phyloP scores from a whole-genome alignment of 768 basidiomycete species.

The Serendipita sp. region DNA sequence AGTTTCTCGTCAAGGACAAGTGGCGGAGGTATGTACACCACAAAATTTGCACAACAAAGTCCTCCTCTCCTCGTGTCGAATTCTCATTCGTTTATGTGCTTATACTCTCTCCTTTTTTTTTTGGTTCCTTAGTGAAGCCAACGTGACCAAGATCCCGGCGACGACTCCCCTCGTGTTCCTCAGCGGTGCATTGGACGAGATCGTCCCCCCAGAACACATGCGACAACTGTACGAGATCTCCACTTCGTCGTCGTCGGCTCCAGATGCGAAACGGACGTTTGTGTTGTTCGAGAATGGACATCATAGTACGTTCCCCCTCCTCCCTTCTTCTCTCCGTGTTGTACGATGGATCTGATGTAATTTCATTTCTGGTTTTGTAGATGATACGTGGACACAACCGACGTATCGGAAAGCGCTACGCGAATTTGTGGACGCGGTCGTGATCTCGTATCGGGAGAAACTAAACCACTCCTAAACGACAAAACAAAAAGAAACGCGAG shows the following conservation, averaged over 20 bases:
- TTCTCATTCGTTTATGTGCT: too few relatives aligned
- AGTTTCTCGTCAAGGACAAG: slow-evolving; percentile 17
- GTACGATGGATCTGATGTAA: too few relatives aligned
- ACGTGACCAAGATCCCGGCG: slow-evolving; percentile 20
- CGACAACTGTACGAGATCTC: slow-evolving; percentile 14
- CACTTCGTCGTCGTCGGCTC: slow-evolving; percentile 9
- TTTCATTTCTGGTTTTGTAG: slow-evolving; percentile 5
- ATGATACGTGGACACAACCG: slow-evolving; percentile 25
- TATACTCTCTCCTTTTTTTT: neutral
- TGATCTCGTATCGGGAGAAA: neutral
- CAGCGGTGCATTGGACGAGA: slow-evolving; percentile 25
- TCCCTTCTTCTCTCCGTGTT: neutral
- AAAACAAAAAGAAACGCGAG: neutral
- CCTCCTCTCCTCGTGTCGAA: slow-evolving; percentile 30
- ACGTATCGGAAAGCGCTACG: slow-evolving; percentile 23
- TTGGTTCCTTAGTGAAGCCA: slow-evolving; percentile 19
- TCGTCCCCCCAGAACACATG: slow-evolving; percentile 30
- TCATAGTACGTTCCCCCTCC: slow-evolving; percentile 18
- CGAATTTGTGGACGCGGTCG: slow-evolving; percentile 16
- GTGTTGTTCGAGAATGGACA: slow-evolving; percentile 21
- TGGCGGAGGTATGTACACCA: slow-evolving; percentile 13
- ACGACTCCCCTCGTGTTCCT: slow-evolving; percentile 27
- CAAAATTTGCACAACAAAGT: slow-evolving; percentile 19
- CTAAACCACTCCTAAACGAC: neutral
- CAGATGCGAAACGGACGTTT: slow-evolving; percentile 18